Evolutionary conservation across 192 early-diverging fungal genomes (phyloP).

Genomic region (Lunasporangiospora selenospora): DNA sequence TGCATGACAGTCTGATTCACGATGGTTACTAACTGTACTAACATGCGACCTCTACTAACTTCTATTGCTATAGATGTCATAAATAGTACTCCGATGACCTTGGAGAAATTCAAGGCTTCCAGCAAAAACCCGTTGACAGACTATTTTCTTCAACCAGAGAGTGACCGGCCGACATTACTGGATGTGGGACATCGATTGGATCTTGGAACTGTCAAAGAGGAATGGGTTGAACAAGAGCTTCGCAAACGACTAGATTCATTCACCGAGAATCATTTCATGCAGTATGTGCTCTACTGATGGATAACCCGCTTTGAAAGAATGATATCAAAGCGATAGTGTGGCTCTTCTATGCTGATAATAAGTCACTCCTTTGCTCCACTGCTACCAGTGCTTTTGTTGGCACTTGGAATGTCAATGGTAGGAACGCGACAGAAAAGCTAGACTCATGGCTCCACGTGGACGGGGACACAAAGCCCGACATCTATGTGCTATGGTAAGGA

Average conservation of each 20-base stretch:
- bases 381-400: conserved; percentile 74
- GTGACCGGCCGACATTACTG: conserved; percentile 5
- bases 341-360: not conserved
- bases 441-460: conserved; percentile 68
- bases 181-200: conserved; percentile 10
- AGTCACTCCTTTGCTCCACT: not conserved
- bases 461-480: conserved; percentile 54
- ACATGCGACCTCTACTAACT: too few species aligned
- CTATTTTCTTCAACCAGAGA: conserved; percentile 45
- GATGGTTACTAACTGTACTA: too few species aligned
- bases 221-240: conserved; percentile 41
- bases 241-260: conserved; percentile 21
- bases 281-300: conserved; percentile 19
- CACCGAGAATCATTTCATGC: conserved; percentile 29
- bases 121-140: conserved; percentile 23
- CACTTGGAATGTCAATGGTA: conserved; percentile 93
- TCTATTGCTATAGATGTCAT: too few species aligned
- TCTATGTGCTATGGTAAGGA: conserved; percentile 76
- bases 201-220: conserved; percentile 31
- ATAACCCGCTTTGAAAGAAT: too few species aligned
- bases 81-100: too few species aligned
- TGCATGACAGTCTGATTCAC: too few species aligned
- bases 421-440: conserved; percentile 62
- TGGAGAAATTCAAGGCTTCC: conserved; percentile 39
- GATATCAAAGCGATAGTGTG: too few species aligned